Percentiles rank a stretch among this genome's conserved stretches.
Conservation (phyloP, 441 rosid genomes). For the Rhodomyrtus psidioides region DNA sequence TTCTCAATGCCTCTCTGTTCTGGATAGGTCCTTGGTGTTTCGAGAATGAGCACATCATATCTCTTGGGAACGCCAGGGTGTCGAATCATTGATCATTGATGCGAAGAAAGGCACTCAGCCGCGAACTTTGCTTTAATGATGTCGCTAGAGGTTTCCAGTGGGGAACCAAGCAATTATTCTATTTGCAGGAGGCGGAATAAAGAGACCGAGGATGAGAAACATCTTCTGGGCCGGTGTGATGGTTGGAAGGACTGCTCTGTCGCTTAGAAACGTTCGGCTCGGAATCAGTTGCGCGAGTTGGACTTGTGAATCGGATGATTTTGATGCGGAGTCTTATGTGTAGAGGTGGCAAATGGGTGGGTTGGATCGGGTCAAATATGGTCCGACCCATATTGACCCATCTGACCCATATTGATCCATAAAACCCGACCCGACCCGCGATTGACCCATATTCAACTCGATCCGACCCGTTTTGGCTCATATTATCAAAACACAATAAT, state of each 20-base stretch:
- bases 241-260: not conserved
- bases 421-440: no score
- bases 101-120: not conserved
- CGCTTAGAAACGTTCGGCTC: not conserved
- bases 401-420: no score
- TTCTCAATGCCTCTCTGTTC: not conserved
- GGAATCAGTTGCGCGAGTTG: not conserved
- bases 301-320: not conserved
- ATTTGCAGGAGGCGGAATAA: not conserved
- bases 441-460: no score
- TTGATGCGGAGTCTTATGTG: not conserved
- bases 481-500: no score
- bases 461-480: no score
- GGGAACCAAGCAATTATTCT: not conserved
- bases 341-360: no score
- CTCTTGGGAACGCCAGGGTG: not conserved
- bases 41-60: not conserved
- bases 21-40: not conserved
- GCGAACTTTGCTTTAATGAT: not conserved
- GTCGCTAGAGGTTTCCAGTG: not conserved
- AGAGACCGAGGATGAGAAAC: not conserved
- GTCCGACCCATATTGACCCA: no score
- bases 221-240: not conserved
- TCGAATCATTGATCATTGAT: no score
- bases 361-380: no score